A percentile compares a stretch with the other conserved stretches of the same genome.
phyloP scores from a whole-genome alignment of 306 rosid genomes.

The Trifolium repens region DNA sequence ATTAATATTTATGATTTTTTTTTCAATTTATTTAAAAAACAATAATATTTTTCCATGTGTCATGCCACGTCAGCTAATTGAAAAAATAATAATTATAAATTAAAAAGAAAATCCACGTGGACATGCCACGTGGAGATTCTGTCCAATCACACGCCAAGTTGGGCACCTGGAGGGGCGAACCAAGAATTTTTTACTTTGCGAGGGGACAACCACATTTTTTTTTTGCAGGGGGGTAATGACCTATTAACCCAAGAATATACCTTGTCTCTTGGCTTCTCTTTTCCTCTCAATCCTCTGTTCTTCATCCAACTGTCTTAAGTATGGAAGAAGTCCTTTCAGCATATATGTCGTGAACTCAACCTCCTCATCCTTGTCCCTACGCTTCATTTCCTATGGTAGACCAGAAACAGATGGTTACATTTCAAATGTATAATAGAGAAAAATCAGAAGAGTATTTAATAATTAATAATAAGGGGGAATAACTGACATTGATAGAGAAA shows the following conservation, averaged over 20 bases:
- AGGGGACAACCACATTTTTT: too few relatives aligned
- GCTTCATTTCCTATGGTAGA: constrained; percentile 41
- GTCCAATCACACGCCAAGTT: too few relatives aligned
- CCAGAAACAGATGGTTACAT: constrained; percentile 9
- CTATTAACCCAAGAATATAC: constrained; percentile 33
- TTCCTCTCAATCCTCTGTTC: constrained; percentile 67
- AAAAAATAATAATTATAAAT: too few relatives aligned
- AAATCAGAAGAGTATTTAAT: constrained; percentile 5
- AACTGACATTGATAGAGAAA: constrained; percentile 48
- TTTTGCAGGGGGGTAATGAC: too few relatives aligned
- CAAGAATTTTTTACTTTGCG: too few relatives aligned
- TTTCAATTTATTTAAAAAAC: too few relatives aligned
- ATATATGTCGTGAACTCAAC: constrained; percentile 51
- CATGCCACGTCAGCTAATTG: too few relatives aligned
- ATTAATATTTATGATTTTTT: too few relatives aligned
- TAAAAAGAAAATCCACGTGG: too few relatives aligned
- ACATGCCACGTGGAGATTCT: too few relatives aligned
- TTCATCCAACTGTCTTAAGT: constrained; percentile 58
- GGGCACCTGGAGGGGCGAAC: too few relatives aligned
- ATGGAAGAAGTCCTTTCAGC: constrained; percentile 66
- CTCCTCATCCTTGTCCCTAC: neutral
- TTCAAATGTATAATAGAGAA: neutral
- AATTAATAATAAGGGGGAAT: neutral
- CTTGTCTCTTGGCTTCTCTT: constrained; percentile 71
- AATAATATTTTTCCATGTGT: too few relatives aligned